Evolutionary conservation across 208 protist species (phyloP).

Genomic region (Willaertia magna): DNA sequence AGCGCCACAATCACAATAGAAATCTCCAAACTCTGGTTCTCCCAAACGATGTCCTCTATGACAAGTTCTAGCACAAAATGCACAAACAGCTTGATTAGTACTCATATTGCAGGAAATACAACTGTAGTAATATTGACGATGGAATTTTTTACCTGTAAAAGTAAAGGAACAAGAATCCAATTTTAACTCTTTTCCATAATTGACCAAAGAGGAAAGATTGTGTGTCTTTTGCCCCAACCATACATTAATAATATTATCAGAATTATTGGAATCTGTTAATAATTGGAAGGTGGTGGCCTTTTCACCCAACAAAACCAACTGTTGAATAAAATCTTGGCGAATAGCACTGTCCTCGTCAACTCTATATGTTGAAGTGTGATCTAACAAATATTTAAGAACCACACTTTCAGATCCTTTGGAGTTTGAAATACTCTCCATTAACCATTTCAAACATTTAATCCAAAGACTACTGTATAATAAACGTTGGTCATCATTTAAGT

Average conservation of each 20-base stretch:
- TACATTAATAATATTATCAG: too few relatives aligned
- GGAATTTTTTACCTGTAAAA: not conserved
- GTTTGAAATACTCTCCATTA: not conserved
- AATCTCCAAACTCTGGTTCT: not conserved
- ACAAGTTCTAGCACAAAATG: not conserved
- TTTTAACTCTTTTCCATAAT: not conserved
- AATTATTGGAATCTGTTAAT: not conserved
- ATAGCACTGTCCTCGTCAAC: too few relatives aligned
- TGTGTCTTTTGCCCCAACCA: too few relatives aligned
- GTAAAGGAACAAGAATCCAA: not conserved
- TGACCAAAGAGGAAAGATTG: not conserved
- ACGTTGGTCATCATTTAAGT: not conserved
- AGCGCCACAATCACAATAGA: slow-evolving; percentile 10
- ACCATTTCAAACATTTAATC: not conserved
- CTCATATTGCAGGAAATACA: not conserved
- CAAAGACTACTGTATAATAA: not conserved
- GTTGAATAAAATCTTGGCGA: not conserved
- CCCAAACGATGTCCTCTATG: not conserved
- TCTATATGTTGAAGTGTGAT: not conserved
- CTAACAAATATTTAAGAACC: not conserved
- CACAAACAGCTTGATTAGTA: not conserved
- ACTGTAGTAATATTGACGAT: not conserved
- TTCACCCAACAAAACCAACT: not conserved
- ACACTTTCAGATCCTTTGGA: not conserved
- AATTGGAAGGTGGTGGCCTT: not conserved